These are phyloP conservation scores for Sambucus nigra DNA, from an alignment of 129 eudicot genomes.

Conservation along the genomic window DNA sequence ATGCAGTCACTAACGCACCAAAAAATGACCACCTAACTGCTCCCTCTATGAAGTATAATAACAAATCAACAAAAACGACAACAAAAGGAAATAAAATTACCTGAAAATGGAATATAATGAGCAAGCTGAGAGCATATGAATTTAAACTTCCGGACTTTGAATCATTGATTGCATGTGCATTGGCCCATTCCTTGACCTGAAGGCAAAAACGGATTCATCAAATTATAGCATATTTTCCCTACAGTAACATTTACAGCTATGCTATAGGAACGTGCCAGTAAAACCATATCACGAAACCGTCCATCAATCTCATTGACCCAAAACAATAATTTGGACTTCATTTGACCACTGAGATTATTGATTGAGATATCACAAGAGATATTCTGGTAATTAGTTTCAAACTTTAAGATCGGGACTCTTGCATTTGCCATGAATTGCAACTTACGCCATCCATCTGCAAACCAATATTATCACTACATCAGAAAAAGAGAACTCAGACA, in stretches of 20 bases:
- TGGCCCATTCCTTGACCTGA: slow-evolving; percentile 99
- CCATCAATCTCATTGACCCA: slow-evolving; percentile 76
- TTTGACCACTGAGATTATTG: slow-evolving; percentile 81
- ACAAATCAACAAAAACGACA: background rate
- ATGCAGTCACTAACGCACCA: too few species aligned
- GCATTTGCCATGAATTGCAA: slow-evolving; percentile 61
- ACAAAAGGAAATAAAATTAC: slow-evolving; percentile 21
- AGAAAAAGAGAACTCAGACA: background rate
- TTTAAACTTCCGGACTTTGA: slow-evolving; percentile 76
- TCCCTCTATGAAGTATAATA: too few species aligned
- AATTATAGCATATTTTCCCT: slow-evolving; percentile 5
- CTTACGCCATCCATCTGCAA: slow-evolving; percentile 60
- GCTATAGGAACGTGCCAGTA: slow-evolving; percentile 44
- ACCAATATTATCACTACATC: background rate
- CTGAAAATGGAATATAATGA: slow-evolving; percentile 87
- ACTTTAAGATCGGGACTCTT: slow-evolving; percentile 72
- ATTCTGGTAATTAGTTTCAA: slow-evolving; percentile 37
- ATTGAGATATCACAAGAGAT: slow-evolving; percentile 89
- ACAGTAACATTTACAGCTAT: slow-evolving; percentile 7
- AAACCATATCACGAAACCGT: slow-evolving; percentile 82
- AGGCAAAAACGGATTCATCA: slow-evolving; percentile 16
- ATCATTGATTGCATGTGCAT: slow-evolving; percentile 70
- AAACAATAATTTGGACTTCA: slow-evolving; percentile 78
- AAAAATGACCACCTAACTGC: too few species aligned
- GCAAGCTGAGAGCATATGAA: slow-evolving; percentile 78